These are phyloP conservation scores for Podila clonocystis DNA, from an alignment of 192 early-diverging fungal species.

Conservation along the genomic window DNA sequence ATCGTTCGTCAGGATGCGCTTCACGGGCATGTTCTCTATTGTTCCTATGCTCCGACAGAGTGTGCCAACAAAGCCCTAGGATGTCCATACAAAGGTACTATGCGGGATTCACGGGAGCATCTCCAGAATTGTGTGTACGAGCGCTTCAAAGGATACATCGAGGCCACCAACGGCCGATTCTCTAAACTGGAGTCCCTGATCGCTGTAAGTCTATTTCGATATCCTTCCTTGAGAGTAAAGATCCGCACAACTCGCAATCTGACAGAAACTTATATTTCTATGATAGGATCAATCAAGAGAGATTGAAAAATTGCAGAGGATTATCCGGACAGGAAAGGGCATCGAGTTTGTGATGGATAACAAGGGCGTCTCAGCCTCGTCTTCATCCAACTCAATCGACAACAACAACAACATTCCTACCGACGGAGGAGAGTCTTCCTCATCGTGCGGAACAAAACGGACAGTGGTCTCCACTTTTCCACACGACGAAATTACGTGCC, in stretches of 20 bases:
- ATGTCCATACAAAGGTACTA: slow-evolving; percentile 62
- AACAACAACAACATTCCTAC: background rate
- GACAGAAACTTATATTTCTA: background rate
- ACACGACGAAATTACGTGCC: slow-evolving; percentile 62
- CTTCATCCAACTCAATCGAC: background rate
- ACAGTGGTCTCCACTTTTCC: slow-evolving; percentile 55
- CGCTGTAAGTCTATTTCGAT: slow-evolving; percentile 11
- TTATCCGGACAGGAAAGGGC: slow-evolving; percentile 44
- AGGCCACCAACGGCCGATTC: slow-evolving; percentile 50
- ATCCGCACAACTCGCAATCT: background rate
- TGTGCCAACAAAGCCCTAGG: slow-evolving; percentile 60
- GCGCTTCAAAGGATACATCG: slow-evolving; percentile 59
- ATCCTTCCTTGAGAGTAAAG: background rate
- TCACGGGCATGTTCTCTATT: slow-evolving; percentile 56
- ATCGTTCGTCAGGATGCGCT: slow-evolving; percentile 59
- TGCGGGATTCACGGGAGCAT: slow-evolving; percentile 51
- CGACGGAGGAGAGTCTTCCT: background rate
- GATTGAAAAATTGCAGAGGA: slow-evolving; percentile 43
- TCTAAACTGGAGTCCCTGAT: slow-evolving; percentile 50
- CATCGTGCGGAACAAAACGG: slow-evolving; percentile 23
- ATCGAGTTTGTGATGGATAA: slow-evolving; percentile 5
- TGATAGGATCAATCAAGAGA: slow-evolving; percentile 35
- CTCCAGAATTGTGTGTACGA: slow-evolving; percentile 63
- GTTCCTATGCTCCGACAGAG: slow-evolving; percentile 54
- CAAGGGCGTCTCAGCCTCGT: background rate